phyloP scores from a whole-genome alignment of 148 eudicot genomes.

The Amaranthus cruentus region DNA sequence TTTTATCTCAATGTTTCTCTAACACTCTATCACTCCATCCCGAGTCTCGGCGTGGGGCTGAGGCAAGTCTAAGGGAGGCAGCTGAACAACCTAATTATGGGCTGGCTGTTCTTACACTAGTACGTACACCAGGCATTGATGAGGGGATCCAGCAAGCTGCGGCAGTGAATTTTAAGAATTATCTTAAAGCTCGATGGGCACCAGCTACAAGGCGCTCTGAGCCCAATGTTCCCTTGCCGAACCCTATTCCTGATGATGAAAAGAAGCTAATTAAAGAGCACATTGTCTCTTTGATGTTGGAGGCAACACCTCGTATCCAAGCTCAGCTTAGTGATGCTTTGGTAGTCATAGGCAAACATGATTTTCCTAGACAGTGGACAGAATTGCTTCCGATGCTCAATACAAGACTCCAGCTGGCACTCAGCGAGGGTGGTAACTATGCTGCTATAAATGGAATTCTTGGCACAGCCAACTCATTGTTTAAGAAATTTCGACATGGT shows the following conservation, averaged over 20 bases:
- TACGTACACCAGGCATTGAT: constrained; percentile 44
- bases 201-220: constrained; percentile 30
- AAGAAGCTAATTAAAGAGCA: constrained; percentile 71
- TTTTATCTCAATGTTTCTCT: constrained; percentile 69
- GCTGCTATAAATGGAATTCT: constrained; percentile 74
- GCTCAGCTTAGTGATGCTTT: constrained; percentile 88
- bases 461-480: constrained; percentile 66
- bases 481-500: constrained; percentile 82
- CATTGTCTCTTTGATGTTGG: constrained; percentile 76
- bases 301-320: constrained; percentile 48
- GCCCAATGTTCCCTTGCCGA: constrained; percentile 22
- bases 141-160: constrained; percentile 73
- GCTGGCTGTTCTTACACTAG: constrained; percentile 75
- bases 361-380: constrained; percentile 77
- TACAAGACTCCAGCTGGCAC: constrained; percentile 50
- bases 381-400: constrained; percentile 68
- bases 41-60: constrained; percentile 77
- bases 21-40: constrained; percentile 80
- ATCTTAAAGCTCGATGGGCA: constrained; percentile 69
- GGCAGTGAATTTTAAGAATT: constrained; percentile 86
- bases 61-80: constrained; percentile 55
- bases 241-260: constrained; percentile 49
- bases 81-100: constrained; percentile 64
- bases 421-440: constrained; percentile 53
- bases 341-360: constrained; percentile 81